Base-by-base conservation (phyloP, 768 basidiomycete species). In the Gloeopeniophorella convolvens region DNA sequence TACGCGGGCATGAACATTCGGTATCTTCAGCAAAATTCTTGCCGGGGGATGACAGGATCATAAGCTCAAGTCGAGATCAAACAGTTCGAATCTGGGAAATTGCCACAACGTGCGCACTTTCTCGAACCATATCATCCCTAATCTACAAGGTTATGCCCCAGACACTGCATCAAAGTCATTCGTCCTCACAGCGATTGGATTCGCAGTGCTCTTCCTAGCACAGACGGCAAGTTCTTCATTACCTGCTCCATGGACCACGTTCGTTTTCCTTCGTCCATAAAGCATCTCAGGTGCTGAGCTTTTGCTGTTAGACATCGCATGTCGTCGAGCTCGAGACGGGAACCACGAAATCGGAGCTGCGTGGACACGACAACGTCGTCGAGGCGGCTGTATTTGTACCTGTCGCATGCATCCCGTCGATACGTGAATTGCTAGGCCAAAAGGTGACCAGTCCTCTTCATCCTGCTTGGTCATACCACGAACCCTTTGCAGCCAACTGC, bases 1-100 rank as follows among this genome's bases (percentile, higher is more conserved):
- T 79, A n/a, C 70, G 70, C 51, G 79, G 78, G 2, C 79, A 81
- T 55, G 79, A 81, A 51, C 79, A 81, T 60, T 70, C 74, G 11
- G 73, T 81, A 26, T 79, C 78, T 2, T 71, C 70, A 4, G 77
- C 73, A 1, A 68, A 73, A 12, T 79, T 79, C 60, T 61, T 78
- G 37, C 77, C 77, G 5, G 70, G 71, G 23, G 79, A 79, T 42
- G 74, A 73, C 51, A 69, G 66, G 33, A 67, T 81, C 54, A 70
- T 79, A 24, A 76, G 73, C 48, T 74, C 77, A 3, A 78, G 77
- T 60, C 64, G 79, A 51, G 79, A 80, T 57, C 69, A 71, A 58
- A 75, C 76, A 5, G 74, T 80, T 33, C 66, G 73, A 28, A 65
- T 81, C 41, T 81, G 77, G 74, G 77, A 79, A 53, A 72, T 80